Evolutionary conservation across 192 early-diverging fungal genomes (phyloP), one percentile per base, ranked within the genome.

Genomic region (Borealophlyctis nickersoniae): DNA sequence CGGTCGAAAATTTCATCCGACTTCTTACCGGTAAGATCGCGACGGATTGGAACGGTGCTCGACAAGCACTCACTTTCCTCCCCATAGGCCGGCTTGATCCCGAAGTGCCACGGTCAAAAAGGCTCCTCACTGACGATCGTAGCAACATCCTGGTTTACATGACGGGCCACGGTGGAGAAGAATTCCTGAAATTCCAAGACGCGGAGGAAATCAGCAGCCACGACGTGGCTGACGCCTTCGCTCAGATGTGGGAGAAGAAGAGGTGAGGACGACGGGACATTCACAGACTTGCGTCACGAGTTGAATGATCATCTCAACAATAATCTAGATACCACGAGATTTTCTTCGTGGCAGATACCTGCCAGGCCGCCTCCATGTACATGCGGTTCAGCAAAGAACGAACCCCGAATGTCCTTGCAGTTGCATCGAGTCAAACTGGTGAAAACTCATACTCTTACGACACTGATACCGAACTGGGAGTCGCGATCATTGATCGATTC

Each of bases 131-230:
- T 4, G 95, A 99, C 70, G 95, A 98, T 67, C 86, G 94, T 36
- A 93, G 91, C 60, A 98, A 98, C 70, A 86, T 99, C 5, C 80
- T 99, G 22, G 89, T 99, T 9, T 99, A 91, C 68, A 96, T 99
- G 94, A 99, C 97, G 14, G 97, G 97, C 0, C 95, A 99, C 72
- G 97, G 97, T 23, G 97, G 97, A 49, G 92, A 98, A 69, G 97
- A 95, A 65, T 98, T 99, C 68, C 73, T 99, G 63, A 99, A 99
- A 77, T 98, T 99, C 75, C 97, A 98, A 71, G 97, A 99, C 75
- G 86, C 90, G 30, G 97, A 99, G 73, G 97, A 99, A 73, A 91
- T 99, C 58, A 89, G 92, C 60, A 88, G 89, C 36, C 90, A 94
- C 60, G 97, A 99, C 79, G 77, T 99, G 33, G 94, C 93, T 3